These are phyloP conservation scores for Alternaria sp. DNA, from an alignment of 2,329 filamentous ascomycete species.

Conservation along the genomic window DNA sequence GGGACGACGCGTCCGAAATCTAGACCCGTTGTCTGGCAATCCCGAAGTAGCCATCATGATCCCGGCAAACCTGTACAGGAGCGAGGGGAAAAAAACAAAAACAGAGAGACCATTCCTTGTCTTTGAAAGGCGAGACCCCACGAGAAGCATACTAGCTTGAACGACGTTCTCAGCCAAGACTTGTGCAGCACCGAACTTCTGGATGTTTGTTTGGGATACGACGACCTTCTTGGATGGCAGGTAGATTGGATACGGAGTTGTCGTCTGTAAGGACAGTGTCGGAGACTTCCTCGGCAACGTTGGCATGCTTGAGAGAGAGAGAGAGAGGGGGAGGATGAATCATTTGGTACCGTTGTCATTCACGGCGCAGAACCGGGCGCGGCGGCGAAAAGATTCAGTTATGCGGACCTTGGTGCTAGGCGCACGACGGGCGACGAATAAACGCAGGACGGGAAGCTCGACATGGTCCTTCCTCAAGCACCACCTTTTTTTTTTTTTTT, in stretches of 20 bases:
- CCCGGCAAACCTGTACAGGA: constrained; percentile 86
- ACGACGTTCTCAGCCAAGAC: constrained; percentile 83
- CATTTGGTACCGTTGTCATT: constrained; percentile 91
- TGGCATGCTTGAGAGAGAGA: constrained; percentile 79
- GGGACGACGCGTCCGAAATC: constrained; percentile 78
- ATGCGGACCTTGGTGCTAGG: constrained; percentile 89
- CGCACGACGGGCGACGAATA: constrained; percentile 84
- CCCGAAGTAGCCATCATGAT: constrained; percentile 91
- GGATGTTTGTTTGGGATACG: constrained; percentile 91
- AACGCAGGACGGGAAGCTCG: constrained; percentile 73
- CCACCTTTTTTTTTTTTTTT: constrained; percentile 44
- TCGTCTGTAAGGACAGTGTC: constrained; percentile 88
- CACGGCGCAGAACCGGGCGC: constrained; percentile 81
- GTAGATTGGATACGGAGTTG: constrained; percentile 86
- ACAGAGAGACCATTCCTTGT: constrained; percentile 74
- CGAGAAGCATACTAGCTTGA: constrained; percentile 80
- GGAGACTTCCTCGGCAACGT: constrained; percentile 84
- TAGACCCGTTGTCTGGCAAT: constrained; percentile 82
- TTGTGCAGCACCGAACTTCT: constrained; percentile 79
- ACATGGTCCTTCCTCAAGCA: no score
- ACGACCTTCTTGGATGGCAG: constrained; percentile 82
- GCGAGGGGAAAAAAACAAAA: constrained; percentile 72
- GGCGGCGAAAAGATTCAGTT: constrained; percentile 85
- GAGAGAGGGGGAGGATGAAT: constrained; percentile 74
- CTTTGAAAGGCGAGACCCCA: constrained; percentile 85